A percentile compares a stretch with the other conserved stretches of the same genome.
Evolutionary conservation across 148 eudicot genomes (phyloP).

Genomic region (Cornus florida): DNA sequence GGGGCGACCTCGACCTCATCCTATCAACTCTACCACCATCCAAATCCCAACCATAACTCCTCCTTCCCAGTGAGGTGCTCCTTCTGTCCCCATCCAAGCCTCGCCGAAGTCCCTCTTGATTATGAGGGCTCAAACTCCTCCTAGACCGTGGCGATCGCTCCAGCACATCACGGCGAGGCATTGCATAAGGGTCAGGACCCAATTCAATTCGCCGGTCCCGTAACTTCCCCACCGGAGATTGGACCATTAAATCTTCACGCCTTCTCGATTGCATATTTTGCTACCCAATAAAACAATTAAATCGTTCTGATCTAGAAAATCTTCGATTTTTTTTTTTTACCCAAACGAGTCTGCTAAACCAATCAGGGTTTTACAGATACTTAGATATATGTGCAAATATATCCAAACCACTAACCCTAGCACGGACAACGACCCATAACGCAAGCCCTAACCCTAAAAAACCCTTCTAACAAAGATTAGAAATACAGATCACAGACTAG

Average conservation of each 20-base stretch:
- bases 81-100: conserved; percentile 7
- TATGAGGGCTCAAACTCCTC: conserved; percentile 28
- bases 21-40: conserved; percentile 17
- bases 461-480: not conserved
- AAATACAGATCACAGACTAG: not conserved
- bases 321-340: not conserved
- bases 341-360: not conserved
- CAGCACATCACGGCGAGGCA: conserved; percentile 10
- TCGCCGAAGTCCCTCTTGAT: conserved; percentile 8
- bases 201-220: conserved; percentile 15
- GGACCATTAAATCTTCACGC: conserved; percentile 15
- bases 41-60: conserved; percentile 19
- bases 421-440: not conserved
- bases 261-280: conserved; percentile 21
- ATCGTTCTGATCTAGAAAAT: not conserved
- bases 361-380: not conserved
- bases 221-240: conserved; percentile 8
- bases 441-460: not conserved
- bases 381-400: not conserved
- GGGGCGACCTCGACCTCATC: conserved; percentile 24
- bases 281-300: not conserved
- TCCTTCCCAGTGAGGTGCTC: conserved; percentile 21
- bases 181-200: conserved; percentile 15
- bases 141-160: conserved; percentile 12
- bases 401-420: not conserved